These are phyloP conservation scores for Marvania coccoides DNA, from an alignment of 139 green algal genomes.

Conservation along the genomic window DNA sequence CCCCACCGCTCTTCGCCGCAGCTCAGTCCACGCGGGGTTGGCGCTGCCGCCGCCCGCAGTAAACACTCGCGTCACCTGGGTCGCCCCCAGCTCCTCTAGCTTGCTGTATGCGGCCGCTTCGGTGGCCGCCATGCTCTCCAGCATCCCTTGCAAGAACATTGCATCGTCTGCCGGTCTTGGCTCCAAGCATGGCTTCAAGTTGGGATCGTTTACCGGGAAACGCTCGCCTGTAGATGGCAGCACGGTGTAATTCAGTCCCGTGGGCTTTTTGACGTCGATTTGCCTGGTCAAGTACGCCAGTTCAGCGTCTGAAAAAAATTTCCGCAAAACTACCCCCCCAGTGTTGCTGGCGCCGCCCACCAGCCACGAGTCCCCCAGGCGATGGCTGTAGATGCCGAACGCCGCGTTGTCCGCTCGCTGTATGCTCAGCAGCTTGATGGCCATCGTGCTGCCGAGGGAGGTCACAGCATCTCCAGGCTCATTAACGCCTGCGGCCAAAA, in stretches of 20 bases:
- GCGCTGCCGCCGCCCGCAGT: conserved; percentile 73
- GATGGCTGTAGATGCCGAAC: conserved; percentile 92
- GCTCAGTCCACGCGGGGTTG: conserved; percentile 69
- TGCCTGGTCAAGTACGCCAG: conserved; percentile 56
- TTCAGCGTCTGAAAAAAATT: conserved; percentile 68
- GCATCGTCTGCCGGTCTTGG: conserved; percentile 63
- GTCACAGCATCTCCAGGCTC: conserved; percentile 70
- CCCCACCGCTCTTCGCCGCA: conserved; percentile 51
- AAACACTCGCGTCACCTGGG: conserved; percentile 39
- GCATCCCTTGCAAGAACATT: conserved; percentile 70
- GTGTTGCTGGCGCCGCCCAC: conserved; percentile 89
- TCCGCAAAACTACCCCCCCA: conserved; percentile 75
- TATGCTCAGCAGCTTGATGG: conserved; percentile 85
- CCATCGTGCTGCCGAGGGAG: conserved; percentile 82
- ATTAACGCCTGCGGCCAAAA: conserved; percentile 71
- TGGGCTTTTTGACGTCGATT: conserved; percentile 39
- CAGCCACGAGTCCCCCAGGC: conserved; percentile 78
- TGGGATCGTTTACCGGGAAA: conserved; percentile 80
- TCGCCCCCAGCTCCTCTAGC: conserved; percentile 59
- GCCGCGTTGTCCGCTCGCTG: conserved; percentile 71
- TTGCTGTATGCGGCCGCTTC: conserved; percentile 64
- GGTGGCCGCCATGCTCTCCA: conserved; percentile 76
- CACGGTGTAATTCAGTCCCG: conserved; percentile 83
- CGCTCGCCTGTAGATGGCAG: conserved; percentile 70
- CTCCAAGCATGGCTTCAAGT: conserved; percentile 44